phyloP scores from a whole-genome alignment of 225 moss, liverwort and hornwort genomes.

The Physcomitrium patens region DNA sequence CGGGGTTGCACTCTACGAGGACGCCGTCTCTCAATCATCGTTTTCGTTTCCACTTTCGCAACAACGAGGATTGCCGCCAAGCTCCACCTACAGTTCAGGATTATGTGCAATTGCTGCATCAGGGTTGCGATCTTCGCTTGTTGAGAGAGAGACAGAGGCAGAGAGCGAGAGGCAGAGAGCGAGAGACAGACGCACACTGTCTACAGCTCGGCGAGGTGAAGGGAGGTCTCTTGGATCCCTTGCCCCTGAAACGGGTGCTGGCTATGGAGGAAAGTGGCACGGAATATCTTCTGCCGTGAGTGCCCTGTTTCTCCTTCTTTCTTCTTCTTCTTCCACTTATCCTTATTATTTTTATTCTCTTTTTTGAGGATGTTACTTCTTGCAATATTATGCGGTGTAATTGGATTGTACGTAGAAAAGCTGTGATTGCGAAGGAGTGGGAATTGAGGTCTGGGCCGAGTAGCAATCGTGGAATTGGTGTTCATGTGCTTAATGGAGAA shows the following conservation, averaged over 20 bases:
- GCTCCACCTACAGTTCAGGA: not conserved
- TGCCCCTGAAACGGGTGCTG: constrained; percentile 87
- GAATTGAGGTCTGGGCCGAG: not conserved
- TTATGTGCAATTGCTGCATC: not conserved
- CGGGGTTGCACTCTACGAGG: too few relatives aligned
- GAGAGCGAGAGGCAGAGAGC: too few relatives aligned
- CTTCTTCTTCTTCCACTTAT: too few relatives aligned
- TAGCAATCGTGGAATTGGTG: not conserved
- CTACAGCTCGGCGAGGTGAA: constrained; percentile 21
- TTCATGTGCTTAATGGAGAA: not conserved
- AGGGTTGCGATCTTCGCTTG: not conserved
- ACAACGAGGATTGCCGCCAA: too few relatives aligned
- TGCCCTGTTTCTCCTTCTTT: not conserved
- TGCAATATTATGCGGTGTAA: not conserved
- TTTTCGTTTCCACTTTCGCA: too few relatives aligned
- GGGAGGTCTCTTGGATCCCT: constrained; percentile 80
- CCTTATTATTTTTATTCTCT: not conserved
- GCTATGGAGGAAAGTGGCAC: constrained; percentile 87
- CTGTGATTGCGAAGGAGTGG: not conserved
- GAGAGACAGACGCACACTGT: not conserved
- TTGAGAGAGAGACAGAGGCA: too few relatives aligned
- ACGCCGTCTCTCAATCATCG: too few relatives aligned
- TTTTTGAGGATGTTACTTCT: too few relatives aligned
- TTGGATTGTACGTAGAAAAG: not conserved
- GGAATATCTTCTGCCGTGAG: constrained; percentile 81